Evolutionary conservation across 2,329 filamentous ascomycete species (phyloP).

Genomic region (Calonectria honghensis): DNA sequence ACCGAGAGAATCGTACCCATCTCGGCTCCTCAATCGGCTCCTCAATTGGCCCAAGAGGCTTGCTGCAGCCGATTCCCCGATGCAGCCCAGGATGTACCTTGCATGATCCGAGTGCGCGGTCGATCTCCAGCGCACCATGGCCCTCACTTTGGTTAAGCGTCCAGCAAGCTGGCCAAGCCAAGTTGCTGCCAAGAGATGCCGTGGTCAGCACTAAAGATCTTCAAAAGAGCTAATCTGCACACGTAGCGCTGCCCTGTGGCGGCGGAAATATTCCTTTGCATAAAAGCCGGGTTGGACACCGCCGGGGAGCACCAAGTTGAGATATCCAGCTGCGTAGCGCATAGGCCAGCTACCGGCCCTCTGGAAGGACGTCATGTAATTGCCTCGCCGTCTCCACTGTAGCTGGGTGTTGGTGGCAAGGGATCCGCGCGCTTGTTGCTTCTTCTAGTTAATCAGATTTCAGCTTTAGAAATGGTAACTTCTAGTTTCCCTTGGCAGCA

Average conservation of each 20-base stretch:
- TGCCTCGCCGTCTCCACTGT: not conserved
- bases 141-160: constrained; percentile 1
- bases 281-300: not conserved
- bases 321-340: not conserved
- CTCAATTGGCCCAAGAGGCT: not conserved
- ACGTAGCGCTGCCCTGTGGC: not conserved
- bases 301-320: not conserved
- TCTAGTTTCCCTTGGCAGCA: constrained; percentile 1
- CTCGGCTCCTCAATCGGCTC: not conserved
- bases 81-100: not conserved
- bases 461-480: constrained; percentile 2
- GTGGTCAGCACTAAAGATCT: constrained; percentile 15
- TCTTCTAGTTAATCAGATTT: not conserved
- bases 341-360: not conserved
- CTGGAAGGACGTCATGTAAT: not conserved
- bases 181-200: constrained; percentile 6
- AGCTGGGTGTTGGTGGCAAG: not conserved
- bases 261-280: not conserved
- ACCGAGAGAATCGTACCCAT: not conserved
- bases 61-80: constrained; percentile 4
- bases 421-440: constrained; percentile 1
- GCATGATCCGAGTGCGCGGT: not conserved
- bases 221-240: not conserved
- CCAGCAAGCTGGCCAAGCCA: not conserved
- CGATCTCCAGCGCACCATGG: constrained; percentile 8